Evolutionary conservation across 805 yeast species (phyloP).

Genomic region (Myxozyma mucilagina): DNA sequence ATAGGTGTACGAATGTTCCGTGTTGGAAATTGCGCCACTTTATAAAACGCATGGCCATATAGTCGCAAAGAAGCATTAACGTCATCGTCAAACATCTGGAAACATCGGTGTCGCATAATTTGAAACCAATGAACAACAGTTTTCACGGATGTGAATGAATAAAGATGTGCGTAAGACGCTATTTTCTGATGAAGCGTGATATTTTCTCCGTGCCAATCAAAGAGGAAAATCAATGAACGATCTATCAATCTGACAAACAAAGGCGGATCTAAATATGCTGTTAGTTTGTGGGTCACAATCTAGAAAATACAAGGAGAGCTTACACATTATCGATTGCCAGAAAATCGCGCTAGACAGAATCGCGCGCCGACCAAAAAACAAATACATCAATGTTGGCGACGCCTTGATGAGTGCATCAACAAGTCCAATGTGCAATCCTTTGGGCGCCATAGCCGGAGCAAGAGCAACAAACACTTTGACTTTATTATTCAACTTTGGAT

Average conservation of each 20-base stretch:
- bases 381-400: conserved; percentile 69
- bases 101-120: conserved; percentile 70
- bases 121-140: conserved; percentile 96
- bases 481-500: conserved; percentile 59
- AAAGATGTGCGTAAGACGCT: conserved; percentile 80
- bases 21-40: conserved; percentile 64
- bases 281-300: not conserved
- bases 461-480: conserved; percentile 69
- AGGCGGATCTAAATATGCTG: conserved; percentile 53
- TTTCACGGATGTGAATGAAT: conserved; percentile 89
- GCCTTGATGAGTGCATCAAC: conserved; percentile 74
- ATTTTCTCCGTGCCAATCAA: conserved; percentile 77
- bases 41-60: conserved; percentile 44
- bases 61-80: conserved; percentile 36
- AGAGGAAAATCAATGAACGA: conserved; percentile 61
- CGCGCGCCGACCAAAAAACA: conserved; percentile 71
- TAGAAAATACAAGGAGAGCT: not conserved
- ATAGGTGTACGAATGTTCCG: conserved; percentile 70
- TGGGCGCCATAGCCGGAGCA: conserved; percentile 94
- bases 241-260: conserved; percentile 74
- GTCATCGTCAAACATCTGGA: conserved; percentile 86
- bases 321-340: conserved; percentile 70
- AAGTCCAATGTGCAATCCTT: conserved; percentile 72
- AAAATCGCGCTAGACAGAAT: conserved; percentile 73
- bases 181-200: conserved; percentile 72